Conservation (phyloP, 768 basidiomycete species). For the Boletus sp. region DNA sequence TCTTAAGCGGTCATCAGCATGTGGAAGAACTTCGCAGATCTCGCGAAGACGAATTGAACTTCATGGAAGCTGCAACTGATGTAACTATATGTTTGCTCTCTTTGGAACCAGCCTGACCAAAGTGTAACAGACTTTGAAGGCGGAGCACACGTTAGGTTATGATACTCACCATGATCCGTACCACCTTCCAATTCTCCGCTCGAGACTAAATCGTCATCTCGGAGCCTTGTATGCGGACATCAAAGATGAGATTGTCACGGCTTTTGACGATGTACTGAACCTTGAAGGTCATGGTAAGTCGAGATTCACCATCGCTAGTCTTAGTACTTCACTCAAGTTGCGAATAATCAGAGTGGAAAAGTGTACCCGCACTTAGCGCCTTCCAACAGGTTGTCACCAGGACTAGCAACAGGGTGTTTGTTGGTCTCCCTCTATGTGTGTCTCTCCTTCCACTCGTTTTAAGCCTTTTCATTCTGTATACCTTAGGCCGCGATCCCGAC, state of each 20-base stretch:
- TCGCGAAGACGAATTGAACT: slow-evolving; percentile 38
- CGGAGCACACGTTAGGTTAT: slow-evolving; percentile 36
- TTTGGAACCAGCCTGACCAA: not conserved
- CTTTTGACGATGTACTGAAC: slow-evolving; percentile 39
- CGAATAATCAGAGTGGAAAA: slow-evolving; percentile 13
- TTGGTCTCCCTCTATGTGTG: slow-evolving; percentile 20
- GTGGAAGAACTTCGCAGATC: slow-evolving; percentile 43
- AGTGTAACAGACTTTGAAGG: slow-evolving; percentile 29
- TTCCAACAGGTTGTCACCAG: slow-evolving; percentile 8
- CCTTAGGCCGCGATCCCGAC: slow-evolving; percentile 17
- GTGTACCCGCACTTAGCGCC: not conserved
- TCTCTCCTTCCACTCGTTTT: not conserved
- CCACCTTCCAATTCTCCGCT: slow-evolving; percentile 31
- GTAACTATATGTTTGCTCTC: not conserved
- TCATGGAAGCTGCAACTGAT: slow-evolving; percentile 23
- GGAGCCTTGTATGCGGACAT: slow-evolving; percentile 37
- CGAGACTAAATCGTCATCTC: slow-evolving; percentile 38
- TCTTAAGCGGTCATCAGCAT: slow-evolving; percentile 30
- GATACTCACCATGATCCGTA: slow-evolving; percentile 29
- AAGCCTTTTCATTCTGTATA: not conserved
- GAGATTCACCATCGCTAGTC: not conserved
- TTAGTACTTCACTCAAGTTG: not conserved
- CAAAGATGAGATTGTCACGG: slow-evolving; percentile 40
- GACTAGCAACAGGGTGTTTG: slow-evolving; percentile 6
- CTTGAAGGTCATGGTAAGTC: slow-evolving; percentile 16